phyloP scores from a whole-genome alignment of 495 filamentous ascomycete species.

The Umbilicaria muhlenbergii region DNA sequence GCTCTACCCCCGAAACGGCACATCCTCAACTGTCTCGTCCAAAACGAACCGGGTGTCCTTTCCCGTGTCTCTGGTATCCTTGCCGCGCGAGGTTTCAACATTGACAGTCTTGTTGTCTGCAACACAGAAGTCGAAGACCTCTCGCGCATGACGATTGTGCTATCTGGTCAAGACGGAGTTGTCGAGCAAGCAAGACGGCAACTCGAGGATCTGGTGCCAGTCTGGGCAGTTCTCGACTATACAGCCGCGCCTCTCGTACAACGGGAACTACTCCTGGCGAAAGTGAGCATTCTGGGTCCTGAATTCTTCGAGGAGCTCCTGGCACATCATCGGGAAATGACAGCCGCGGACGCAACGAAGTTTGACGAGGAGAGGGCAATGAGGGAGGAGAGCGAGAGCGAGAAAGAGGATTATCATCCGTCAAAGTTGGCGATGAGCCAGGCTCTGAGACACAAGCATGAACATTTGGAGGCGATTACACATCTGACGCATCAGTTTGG shows the following conservation, averaged over 20 bases:
- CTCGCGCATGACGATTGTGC: slow-evolving; percentile 95
- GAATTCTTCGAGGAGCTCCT: slow-evolving; percentile 96
- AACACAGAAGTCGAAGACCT: slow-evolving; percentile 95
- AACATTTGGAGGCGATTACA: slow-evolving; percentile 88
- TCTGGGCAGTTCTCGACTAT: slow-evolving; percentile 97
- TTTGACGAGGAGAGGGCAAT: slow-evolving; percentile 20
- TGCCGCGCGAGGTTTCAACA: slow-evolving; percentile 95
- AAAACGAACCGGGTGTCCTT: slow-evolving; percentile 95
- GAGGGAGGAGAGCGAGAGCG: slow-evolving; percentile 16
- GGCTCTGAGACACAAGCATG: slow-evolving; percentile 86
- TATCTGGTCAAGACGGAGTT: slow-evolving; percentile 89
- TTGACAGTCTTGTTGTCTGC: slow-evolving; percentile 94
- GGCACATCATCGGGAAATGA: slow-evolving; percentile 77
- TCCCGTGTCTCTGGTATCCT: slow-evolving; percentile 94
- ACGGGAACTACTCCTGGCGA: slow-evolving; percentile 88
- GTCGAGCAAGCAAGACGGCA: slow-evolving; percentile 95
- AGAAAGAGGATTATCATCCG: slow-evolving; percentile 66
- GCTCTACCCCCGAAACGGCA: slow-evolving; percentile 78
- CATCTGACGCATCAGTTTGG: slow-evolving; percentile 95
- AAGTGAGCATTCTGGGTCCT: slow-evolving; percentile 86
- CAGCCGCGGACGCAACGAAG: slow-evolving; percentile 25
- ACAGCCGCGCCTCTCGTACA: slow-evolving; percentile 87
- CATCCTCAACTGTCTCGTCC: slow-evolving; percentile 93
- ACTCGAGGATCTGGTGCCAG: slow-evolving; percentile 89
- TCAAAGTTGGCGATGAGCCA: slow-evolving; percentile 68